Conservation (phyloP, 208 protist species). For the Crithidia fasciculata region DNA sequence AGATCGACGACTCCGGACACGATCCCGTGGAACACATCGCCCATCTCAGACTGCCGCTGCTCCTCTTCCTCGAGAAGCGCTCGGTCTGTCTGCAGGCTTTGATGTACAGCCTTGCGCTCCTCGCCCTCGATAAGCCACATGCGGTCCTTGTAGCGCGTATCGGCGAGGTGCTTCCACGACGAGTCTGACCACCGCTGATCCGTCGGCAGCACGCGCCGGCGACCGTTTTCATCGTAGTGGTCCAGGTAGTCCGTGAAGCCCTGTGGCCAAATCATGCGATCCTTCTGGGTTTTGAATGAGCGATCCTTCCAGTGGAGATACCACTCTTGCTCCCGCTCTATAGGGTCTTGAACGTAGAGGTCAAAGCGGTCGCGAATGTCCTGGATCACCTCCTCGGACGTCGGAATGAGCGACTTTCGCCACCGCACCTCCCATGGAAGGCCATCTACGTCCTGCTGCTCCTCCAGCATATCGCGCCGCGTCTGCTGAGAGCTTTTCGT, state of each 20-base stretch:
- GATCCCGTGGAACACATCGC: slow-evolving; percentile 80
- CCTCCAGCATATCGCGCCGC: slow-evolving; percentile 83
- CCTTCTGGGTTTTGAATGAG: slow-evolving; percentile 87
- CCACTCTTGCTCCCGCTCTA: slow-evolving; percentile 91
- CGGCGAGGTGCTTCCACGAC: slow-evolving; percentile 90
- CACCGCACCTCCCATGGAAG: slow-evolving; percentile 91
- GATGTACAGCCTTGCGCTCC: slow-evolving; percentile 85
- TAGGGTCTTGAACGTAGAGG: slow-evolving; percentile 87
- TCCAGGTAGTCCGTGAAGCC: slow-evolving; percentile 93
- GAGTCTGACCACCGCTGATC: slow-evolving; percentile 90
- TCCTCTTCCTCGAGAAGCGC: slow-evolving; percentile 75
- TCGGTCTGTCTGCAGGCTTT: slow-evolving; percentile 68
- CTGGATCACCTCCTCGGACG: slow-evolving; percentile 89
- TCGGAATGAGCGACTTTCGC: slow-evolving; percentile 83
- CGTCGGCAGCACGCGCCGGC: slow-evolving; percentile 80
- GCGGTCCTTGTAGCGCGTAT: slow-evolving; percentile 86
- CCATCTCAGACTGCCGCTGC: slow-evolving; percentile 84
- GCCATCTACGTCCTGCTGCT: slow-evolving; percentile 90
- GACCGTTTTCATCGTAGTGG: slow-evolving; percentile 88
- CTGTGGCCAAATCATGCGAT: slow-evolving; percentile 92
- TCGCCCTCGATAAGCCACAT: slow-evolving; percentile 92
- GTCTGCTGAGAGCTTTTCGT: slow-evolving; percentile 75
- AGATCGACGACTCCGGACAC: slow-evolving; percentile 79
- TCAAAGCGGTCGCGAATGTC: slow-evolving; percentile 91
- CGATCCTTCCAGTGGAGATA: slow-evolving; percentile 92